These are phyloP conservation scores for Candida morakotiae DNA, from an alignment of 805 yeast species.

Conservation along the genomic window DNA sequence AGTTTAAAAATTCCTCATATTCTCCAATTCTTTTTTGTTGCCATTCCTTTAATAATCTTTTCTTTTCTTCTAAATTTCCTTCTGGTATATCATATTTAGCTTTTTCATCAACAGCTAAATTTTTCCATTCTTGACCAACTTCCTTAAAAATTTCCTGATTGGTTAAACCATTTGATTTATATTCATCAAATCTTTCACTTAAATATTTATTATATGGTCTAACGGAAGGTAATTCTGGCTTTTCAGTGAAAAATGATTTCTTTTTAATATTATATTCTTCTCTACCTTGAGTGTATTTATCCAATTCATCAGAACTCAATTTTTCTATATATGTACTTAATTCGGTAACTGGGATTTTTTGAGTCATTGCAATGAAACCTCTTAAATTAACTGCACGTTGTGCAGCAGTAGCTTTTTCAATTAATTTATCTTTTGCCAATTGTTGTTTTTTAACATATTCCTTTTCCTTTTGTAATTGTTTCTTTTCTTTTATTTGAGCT, in stretches of 20 bases:
- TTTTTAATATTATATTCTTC: conserved; percentile 23
- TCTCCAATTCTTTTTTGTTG: conserved; percentile 21
- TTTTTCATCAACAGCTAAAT: conserved; percentile 26
- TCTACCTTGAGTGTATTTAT: conserved; percentile 20
- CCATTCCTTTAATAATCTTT: conserved; percentile 26
- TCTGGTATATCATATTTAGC: conserved; percentile 16
- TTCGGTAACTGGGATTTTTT: conserved; percentile 12
- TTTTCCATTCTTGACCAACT: conserved; percentile 26
- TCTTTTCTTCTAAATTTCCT: conserved; percentile 17
- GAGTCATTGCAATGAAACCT: conserved; percentile 4
- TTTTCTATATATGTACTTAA: conserved; percentile 20
- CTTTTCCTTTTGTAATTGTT: conserved; percentile 8
- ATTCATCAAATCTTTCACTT: background rate
- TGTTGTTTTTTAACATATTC: conserved; percentile 10
- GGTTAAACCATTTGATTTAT: background rate
- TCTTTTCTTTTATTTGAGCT: conserved; percentile 8
- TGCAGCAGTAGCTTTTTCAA: conserved; percentile 20
- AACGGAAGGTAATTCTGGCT: conserved; percentile 29
- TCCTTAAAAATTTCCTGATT: conserved; percentile 23
- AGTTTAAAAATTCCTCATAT: conserved; percentile 10
- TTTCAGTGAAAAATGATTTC: conserved; percentile 21
- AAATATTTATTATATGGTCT: conserved; percentile 20
- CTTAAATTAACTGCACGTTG: conserved; percentile 13
- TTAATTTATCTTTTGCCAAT: conserved; percentile 12
- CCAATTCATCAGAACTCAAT: conserved; percentile 27